Conservation (phyloP, 2,329 filamentous ascomycete species). For the Fusarium anguioides region DNA sequence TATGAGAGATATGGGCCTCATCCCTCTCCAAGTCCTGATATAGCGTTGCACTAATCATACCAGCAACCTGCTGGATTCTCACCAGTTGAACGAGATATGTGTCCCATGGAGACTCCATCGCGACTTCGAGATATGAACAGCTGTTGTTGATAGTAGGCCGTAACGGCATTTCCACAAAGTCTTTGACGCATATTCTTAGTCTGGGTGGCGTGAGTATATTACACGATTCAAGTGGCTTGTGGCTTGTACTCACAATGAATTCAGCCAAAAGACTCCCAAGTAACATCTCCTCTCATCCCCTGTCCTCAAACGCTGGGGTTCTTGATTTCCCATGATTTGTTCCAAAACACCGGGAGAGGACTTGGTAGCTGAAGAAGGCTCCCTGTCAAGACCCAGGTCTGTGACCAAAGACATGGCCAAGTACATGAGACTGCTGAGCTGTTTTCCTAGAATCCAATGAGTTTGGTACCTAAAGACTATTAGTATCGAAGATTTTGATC, state of each 20-base stretch:
- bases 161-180: background rate
- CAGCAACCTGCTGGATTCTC: background rate
- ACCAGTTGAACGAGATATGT: conserved; percentile 1
- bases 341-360: background rate
- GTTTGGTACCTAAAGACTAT: conserved; percentile 6
- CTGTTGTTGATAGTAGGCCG: background rate
- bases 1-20: background rate
- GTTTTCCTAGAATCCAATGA: conserved; percentile 6
- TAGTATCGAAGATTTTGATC: background rate
- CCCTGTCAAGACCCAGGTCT: conserved; percentile 9
- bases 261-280: conserved; percentile 21
- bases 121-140: background rate
- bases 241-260: background rate
- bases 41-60: background rate
- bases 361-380: background rate
- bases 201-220: background rate
- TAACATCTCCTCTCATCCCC: conserved; percentile 6
- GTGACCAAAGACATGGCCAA: conserved; percentile 11
- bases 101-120: background rate
- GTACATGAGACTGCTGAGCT: conserved; percentile 19
- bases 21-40: background rate
- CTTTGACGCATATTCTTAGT: background rate
- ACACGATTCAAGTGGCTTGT: fast-evolving
- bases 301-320: background rate
- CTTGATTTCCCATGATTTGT: background rate